Conservation (phyloP, 2,329 filamentous ascomycete species). For the Botryotinia narcissicola region DNA sequence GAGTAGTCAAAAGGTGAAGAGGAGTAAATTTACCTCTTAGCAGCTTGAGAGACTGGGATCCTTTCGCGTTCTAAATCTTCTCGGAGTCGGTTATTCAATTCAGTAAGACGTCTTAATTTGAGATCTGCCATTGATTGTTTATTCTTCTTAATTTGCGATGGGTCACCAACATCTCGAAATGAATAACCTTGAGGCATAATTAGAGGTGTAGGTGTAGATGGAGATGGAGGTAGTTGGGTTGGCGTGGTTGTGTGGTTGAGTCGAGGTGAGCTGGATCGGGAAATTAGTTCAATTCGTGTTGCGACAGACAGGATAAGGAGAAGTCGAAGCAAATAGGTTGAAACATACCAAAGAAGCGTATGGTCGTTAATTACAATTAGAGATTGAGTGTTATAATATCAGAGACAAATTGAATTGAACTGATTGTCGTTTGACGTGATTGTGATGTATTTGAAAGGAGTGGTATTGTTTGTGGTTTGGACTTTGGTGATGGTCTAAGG, state of each 20-base stretch:
- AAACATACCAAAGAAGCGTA: constrained; percentile 1
- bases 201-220: constrained; percentile 9
- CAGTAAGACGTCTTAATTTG: constrained; percentile 91
- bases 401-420: not conserved
- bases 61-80: constrained; percentile 94
- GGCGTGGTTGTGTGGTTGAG: not conserved
- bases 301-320: constrained; percentile 14
- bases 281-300: constrained; percentile 15
- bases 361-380: constrained; percentile 11
- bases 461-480: constrained; percentile 4
- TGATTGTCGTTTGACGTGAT: not conserved
- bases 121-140: constrained; percentile 99
- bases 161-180: constrained; percentile 64
- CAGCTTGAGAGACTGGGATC: constrained; percentile 92
- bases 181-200: constrained; percentile 63
- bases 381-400: not conserved
- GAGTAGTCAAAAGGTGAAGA: not conserved
- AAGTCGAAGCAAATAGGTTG: not conserved
- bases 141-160: constrained; percentile 77
- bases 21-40: constrained; percentile 64
- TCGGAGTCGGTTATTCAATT: constrained; percentile 92
- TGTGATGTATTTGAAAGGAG: constrained; percentile 1
- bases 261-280: constrained; percentile 6
- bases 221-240: not conserved
- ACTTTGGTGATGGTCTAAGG: constrained; percentile 2